Percentiles rank a stretch among this genome's conserved stretches.
phyloP scores from a whole-genome alignment of 2,329 filamentous ascomycete species.

The Penicillium sp. region DNA sequence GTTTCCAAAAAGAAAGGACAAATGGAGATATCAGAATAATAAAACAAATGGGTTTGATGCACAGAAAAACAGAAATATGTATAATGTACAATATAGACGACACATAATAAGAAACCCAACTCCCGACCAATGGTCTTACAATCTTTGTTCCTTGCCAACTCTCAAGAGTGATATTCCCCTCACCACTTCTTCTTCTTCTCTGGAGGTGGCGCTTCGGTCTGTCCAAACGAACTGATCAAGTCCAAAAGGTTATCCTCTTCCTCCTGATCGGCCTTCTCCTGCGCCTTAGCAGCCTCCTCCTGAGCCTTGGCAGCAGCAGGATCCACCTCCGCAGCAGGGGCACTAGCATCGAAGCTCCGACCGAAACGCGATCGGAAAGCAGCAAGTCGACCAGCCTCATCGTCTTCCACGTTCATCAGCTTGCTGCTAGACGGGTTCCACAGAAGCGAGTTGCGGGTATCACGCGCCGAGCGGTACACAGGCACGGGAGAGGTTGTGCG shows the following conservation, averaged over 20 bases:
- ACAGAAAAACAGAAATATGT: slow-evolving; percentile 6
- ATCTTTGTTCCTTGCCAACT: not conserved
- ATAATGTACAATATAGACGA: slow-evolving; percentile 25
- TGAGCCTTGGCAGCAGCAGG: slow-evolving; percentile 24
- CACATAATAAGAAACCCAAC: slow-evolving; percentile 19
- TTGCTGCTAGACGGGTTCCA: slow-evolving; percentile 87
- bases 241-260: slow-evolving; percentile 58
- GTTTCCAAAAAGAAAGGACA: not conserved
- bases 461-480: slow-evolving; percentile 67
- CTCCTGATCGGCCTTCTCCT: slow-evolving; percentile 48
- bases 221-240: slow-evolving; percentile 54
- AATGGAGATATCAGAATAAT: not conserved
- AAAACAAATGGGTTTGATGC: not conserved
- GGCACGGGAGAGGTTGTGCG: slow-evolving; percentile 53
- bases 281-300: slow-evolving; percentile 46
- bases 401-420: slow-evolving; percentile 84
- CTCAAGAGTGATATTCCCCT: slow-evolving; percentile 2
- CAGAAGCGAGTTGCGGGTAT: slow-evolving; percentile 81
- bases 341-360: slow-evolving; percentile 70
- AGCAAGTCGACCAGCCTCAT: slow-evolving; percentile 86
- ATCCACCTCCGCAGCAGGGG: slow-evolving; percentile 30
- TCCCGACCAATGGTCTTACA: slow-evolving; percentile 15
- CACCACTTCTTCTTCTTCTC: slow-evolving; percentile 37
- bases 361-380: slow-evolving; percentile 86
- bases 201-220: slow-evolving; percentile 37